These are phyloP conservation scores for Lecanoromycetidae sp. DNA, from an alignment of 2,329 filamentous ascomycete genomes.

Conservation along the genomic window DNA sequence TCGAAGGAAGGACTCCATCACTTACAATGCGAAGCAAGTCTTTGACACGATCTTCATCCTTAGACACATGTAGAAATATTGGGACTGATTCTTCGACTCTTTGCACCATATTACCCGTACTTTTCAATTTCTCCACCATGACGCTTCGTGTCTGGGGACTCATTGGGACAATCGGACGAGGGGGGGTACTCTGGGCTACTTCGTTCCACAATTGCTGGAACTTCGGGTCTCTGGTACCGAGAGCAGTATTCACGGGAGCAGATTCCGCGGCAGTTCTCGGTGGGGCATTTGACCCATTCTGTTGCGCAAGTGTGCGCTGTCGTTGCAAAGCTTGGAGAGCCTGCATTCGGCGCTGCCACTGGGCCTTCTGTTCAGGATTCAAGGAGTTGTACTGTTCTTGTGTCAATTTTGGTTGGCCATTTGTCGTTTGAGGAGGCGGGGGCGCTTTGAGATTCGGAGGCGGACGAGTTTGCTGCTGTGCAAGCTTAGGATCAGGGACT, in stretches of 20 bases:
- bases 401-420: constrained; percentile 18
- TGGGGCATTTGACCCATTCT: background rate
- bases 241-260: background rate
- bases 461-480: constrained; percentile 16
- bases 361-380: constrained; percentile 31
- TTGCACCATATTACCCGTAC: constrained; percentile 29
- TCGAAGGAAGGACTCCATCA: constrained; percentile 15
- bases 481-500: constrained; percentile 29
- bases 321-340: constrained; percentile 24
- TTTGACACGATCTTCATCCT: constrained; percentile 25
- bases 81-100: constrained; percentile 33
- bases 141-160: constrained; percentile 28
- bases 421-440: constrained; percentile 8
- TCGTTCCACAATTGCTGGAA: constrained; percentile 11
- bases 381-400: constrained; percentile 30
- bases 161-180: constrained; percentile 25
- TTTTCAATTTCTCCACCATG: constrained; percentile 31
- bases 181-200: constrained; percentile 21
- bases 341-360: constrained; percentile 25
- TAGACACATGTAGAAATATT: constrained; percentile 28
- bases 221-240: constrained; percentile 3
- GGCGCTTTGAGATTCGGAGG: background rate
- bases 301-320: constrained; percentile 14
- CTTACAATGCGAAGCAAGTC: constrained; percentile 11
- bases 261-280: background rate